Conservation (phyloP, 306 rosid species). For the Sicyos baderoa region DNA sequence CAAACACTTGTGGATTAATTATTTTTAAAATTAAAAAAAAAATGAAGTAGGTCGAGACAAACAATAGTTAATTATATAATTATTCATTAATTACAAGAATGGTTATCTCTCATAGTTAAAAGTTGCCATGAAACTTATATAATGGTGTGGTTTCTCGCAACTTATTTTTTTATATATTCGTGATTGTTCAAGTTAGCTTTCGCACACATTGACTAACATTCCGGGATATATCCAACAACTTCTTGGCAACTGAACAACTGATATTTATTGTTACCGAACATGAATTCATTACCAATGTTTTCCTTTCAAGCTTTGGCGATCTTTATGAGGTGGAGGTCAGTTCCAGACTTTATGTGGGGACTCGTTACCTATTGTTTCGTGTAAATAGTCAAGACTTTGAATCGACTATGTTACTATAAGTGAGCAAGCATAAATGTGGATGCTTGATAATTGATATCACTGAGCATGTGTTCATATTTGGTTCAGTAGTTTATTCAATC, state of each 20-base stretch:
- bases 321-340: constrained; percentile 14
- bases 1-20: too few relatives aligned
- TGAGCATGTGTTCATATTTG: neutral
- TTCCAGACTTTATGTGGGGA: constrained; percentile 38
- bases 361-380: constrained; percentile 25
- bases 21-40: neutral
- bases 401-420: constrained; percentile 47
- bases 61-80: too few relatives aligned
- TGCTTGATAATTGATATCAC: neutral
- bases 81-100: neutral
- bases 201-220: too few relatives aligned
- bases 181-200: too few relatives aligned
- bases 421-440: constrained; percentile 6
- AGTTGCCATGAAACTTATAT: neutral
- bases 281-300: constrained; percentile 36
- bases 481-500: neutral
- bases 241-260: constrained; percentile 23
- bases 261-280: neutral
- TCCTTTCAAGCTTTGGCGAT: constrained; percentile 31
- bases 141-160: constrained; percentile 8
- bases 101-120: neutral
- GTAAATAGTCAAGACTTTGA: constrained; percentile 26
- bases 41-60: too few relatives aligned
- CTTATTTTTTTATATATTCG: too few relatives aligned
- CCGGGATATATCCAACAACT: too few relatives aligned